Conservation (phyloP, 2,329 filamentous ascomycete species). For the Plectosphaerella sp. region DNA sequence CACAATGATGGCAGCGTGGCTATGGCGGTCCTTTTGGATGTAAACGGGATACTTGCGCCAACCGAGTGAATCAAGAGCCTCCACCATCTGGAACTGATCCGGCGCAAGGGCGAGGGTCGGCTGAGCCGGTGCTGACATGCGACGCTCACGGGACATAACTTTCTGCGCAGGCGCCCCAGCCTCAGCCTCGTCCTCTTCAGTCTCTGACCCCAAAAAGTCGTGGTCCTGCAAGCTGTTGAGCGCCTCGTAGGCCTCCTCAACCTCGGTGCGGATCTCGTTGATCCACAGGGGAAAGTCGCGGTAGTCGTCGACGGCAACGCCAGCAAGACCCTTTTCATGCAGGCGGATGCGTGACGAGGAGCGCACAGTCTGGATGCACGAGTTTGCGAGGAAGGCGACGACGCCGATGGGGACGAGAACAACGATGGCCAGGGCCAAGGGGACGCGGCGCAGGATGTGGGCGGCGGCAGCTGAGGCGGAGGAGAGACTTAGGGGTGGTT, state of each 20-base stretch:
- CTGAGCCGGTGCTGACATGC: constrained; percentile 40
- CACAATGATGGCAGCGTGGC: constrained; percentile 87
- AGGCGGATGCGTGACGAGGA: constrained; percentile 71
- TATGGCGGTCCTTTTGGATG: constrained; percentile 74
- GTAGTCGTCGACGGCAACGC: constrained; percentile 65
- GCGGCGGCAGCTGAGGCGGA: constrained; percentile 25
- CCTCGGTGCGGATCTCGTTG: constrained; percentile 68
- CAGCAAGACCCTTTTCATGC: constrained; percentile 68
- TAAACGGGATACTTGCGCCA: constrained; percentile 66
- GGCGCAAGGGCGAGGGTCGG: constrained; percentile 74
- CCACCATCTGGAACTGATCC: constrained; percentile 81
- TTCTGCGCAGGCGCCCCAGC: constrained; percentile 29
- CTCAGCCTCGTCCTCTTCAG: constrained; percentile 40
- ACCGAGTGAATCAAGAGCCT: constrained; percentile 62
- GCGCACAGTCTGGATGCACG: constrained; percentile 69
- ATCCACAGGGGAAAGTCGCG: constrained; percentile 67
- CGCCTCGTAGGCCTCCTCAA: constrained; percentile 74
- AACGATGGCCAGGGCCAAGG: constrained; percentile 59
- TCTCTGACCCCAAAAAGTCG: constrained; percentile 61
- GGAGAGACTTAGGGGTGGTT: constrained; percentile 20
- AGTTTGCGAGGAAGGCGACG: constrained; percentile 68
- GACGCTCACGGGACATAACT: constrained; percentile 34
- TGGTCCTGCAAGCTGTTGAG: constrained; percentile 65
- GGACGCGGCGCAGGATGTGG: constrained; percentile 46
- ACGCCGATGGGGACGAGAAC: constrained; percentile 72